A percentile compares a stretch with the other conserved stretches of the same genome.
phyloP scores from a whole-genome alignment of 2,329 filamentous ascomycete species.

The Escovopsis sp. region DNA sequence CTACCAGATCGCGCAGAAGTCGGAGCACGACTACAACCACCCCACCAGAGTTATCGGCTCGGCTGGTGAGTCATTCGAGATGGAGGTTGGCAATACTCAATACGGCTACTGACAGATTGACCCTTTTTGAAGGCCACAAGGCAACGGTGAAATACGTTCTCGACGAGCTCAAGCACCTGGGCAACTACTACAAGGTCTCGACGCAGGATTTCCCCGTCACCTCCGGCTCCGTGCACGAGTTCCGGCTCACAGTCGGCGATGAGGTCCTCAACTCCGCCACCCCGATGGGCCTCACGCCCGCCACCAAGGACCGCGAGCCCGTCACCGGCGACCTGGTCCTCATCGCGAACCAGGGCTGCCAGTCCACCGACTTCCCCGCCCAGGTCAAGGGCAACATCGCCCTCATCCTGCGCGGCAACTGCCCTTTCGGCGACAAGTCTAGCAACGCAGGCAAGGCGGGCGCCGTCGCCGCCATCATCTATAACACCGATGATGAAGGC shows the following conservation, averaged over 20 bases:
- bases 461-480: constrained; percentile 57
- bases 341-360: constrained; percentile 49
- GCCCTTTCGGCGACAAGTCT: constrained; percentile 59
- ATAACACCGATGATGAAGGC: constrained; percentile 52
- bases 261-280: constrained; percentile 33
- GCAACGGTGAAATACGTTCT: constrained; percentile 51
- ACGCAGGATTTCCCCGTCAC: constrained; percentile 51
- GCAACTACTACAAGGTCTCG: constrained; percentile 47
- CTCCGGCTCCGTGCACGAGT: constrained; percentile 44
- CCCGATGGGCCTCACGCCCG: constrained; percentile 52
- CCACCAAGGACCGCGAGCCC: constrained; percentile 43
- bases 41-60: constrained; percentile 60
- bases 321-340: constrained; percentile 46
- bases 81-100: no score
- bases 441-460: constrained; percentile 52
- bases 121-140: constrained; percentile 45
- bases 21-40: constrained; percentile 46
- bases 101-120: no score
- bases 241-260: constrained; percentile 40
- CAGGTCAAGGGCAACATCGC: constrained; percentile 49
- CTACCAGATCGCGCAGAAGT: constrained; percentile 45
- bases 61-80: constrained; percentile 28
- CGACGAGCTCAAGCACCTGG: constrained; percentile 36
- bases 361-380: constrained; percentile 46
- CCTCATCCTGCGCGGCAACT: constrained; percentile 54